Evolutionary conservation across 257 asterid genomes (phyloP).

Genomic region (Solanum medicagineum): DNA sequence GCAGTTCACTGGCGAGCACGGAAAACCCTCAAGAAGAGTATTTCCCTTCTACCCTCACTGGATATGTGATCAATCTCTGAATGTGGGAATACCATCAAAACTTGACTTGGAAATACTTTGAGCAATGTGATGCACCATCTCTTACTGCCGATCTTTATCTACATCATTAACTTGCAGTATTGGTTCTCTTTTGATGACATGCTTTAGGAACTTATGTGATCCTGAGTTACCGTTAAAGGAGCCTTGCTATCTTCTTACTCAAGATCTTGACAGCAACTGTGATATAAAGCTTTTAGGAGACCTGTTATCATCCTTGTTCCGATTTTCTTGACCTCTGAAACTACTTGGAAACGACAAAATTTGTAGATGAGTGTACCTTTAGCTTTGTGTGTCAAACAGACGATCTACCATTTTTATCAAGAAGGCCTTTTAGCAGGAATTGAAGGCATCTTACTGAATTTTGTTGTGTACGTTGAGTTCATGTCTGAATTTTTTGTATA

Average conservation of each 20-base stretch:
- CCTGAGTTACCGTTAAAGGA: not conserved
- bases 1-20: slow-evolving; percentile 89
- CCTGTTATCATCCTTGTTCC: not conserved
- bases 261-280: not conserved
- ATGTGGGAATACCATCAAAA: not conserved
- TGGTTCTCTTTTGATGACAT: not conserved
- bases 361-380: not conserved
- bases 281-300: not conserved
- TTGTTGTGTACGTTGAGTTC: not conserved
- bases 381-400: not conserved
- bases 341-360: not conserved
- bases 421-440: not conserved
- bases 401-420: not conserved
- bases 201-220: not conserved
- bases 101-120: not conserved
- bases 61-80: not conserved
- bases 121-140: not conserved
- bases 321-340: not conserved
- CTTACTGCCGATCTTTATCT: not conserved
- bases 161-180: not conserved
- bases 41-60: slow-evolving; percentile 10
- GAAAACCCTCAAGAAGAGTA: slow-evolving; percentile 37
- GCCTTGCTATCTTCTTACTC: not conserved
- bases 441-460: not conserved
- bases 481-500: not conserved